A percentile compares a stretch with the other conserved stretches of the same genome.
These are phyloP conservation scores for Acanthamoeba healyi DNA, from an alignment of 208 protist genomes.

Conservation along the genomic window DNA sequence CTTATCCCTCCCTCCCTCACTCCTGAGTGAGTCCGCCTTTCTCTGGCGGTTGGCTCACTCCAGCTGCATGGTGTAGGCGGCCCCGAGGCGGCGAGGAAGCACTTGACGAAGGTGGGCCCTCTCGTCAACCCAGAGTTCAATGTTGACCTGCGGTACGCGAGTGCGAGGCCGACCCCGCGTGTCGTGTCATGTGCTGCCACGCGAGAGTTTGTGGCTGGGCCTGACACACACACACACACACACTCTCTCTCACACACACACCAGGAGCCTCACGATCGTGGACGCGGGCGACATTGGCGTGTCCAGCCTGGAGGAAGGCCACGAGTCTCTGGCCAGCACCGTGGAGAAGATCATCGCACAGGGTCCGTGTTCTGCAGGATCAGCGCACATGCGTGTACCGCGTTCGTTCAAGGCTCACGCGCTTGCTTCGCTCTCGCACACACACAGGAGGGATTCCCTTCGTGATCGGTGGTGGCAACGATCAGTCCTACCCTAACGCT, in stretches of 20 bases:
- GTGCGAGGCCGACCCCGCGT: no score
- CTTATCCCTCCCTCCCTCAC: neutral
- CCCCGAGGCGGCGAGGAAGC: slow-evolving; percentile 10
- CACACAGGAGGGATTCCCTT: slow-evolving; percentile 86
- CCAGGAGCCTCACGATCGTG: slow-evolving; percentile 2
- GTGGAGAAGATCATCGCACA: slow-evolving; percentile 36
- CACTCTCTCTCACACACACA: neutral
- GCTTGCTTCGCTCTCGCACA: slow-evolving; percentile 84
- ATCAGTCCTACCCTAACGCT: slow-evolving; percentile 90
- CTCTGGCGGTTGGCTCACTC: neutral
- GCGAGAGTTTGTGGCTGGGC: neutral
- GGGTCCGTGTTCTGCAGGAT: neutral
- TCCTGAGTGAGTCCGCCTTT: neutral
- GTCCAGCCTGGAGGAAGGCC: slow-evolving; percentile 53
- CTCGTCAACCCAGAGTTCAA: slow-evolving; percentile 87
- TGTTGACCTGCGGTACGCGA: slow-evolving; percentile 81
- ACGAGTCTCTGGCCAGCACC: neutral
- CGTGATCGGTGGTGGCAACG: slow-evolving; percentile 92
- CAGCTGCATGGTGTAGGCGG: slow-evolving; percentile 14
- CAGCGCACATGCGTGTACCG: neutral
- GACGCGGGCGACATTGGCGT: slow-evolving; percentile 58
- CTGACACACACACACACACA: no score
- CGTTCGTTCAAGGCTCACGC: neutral
- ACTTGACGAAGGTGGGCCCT: slow-evolving; percentile 84
- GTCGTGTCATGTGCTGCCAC: neutral